Base-by-base conservation (phyloP, 805 yeast genomes). In the Wickerhamomyces bisporus region DNA sequence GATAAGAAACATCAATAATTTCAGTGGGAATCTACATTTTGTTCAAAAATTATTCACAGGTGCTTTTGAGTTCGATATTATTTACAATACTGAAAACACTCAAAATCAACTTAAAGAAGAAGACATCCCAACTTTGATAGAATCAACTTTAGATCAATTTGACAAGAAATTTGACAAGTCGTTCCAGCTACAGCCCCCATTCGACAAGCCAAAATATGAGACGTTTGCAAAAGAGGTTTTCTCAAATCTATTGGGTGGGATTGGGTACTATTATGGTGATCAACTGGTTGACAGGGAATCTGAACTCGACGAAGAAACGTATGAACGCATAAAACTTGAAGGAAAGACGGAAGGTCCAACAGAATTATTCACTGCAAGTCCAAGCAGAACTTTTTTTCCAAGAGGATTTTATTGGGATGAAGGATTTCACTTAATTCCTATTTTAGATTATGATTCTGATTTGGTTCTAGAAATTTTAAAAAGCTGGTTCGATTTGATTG, bases 341-440 rank as follows among this genome's bases (percentile, higher is more conserved):
- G 87, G 89, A 0, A 42, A 54, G n/a, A 61, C 67, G 12, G 95
- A 86, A 52, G 93, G 89, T 0, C 95, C 96, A 2, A 62, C 65
- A 43, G 86, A 81, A 46, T 62, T 93, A 34, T 86, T 88, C 52
- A 75, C 93, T 0, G 70, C 87, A 17, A 93, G 87, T 25, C 98
- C 98, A 3, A 86, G 96, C 34, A 71, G 98, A 36, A 86, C 95
- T 1, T 86, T 86, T 54, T 93, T 93, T 61, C 98, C 98, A 4
- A 73, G 98, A 45, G 98, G 98, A 0, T 93, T 93, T 55, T 87
- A 86, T 55, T 93, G 98, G 98, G 98, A 93, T 61, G 98, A 93
- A 62, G 98, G 98, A 0, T 93, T 93, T 61, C 96, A 91, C 58
- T 66, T 91, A 42, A 66, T 89, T 29, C 95, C 95, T 7, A 65